A percentile compares a stretch with the other conserved stretches of the same genome.
phyloP scores from a whole-genome alignment of 176 grass and related monocot genomes.

The Rhynchospora pubera region DNA sequence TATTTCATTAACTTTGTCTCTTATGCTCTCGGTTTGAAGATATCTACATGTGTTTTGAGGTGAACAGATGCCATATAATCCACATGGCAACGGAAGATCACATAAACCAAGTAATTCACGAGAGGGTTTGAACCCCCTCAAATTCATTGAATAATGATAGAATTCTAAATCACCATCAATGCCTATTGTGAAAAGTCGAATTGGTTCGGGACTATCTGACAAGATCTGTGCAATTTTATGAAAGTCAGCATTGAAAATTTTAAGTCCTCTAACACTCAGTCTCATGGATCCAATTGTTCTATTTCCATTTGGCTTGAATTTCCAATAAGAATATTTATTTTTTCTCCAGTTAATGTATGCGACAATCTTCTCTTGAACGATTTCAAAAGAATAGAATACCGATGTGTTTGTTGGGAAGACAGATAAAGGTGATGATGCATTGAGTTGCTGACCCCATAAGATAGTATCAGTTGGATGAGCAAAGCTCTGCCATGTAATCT shows the following conservation, averaged over 20 bases:
- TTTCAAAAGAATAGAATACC: conserved; percentile 45
- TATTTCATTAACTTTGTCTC: background rate
- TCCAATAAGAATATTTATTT: conserved; percentile 52
- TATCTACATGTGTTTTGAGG: conserved; percentile 17
- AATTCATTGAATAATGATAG: conserved; percentile 21
- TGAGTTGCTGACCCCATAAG: conserved; percentile 32
- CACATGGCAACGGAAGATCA: conserved; percentile 39
- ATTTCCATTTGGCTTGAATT: conserved; percentile 18
- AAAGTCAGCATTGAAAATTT: conserved; percentile 27
- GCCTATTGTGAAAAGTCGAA: conserved; percentile 18
- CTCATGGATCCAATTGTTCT: conserved; percentile 22
- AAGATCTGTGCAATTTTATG: conserved; percentile 26
- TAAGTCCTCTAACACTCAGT: conserved; percentile 21
- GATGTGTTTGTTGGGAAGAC: background rate
- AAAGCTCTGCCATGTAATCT: conserved; percentile 47
- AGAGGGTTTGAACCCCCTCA: conserved; percentile 16
- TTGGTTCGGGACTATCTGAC: background rate
- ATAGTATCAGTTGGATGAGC: conserved; percentile 36
- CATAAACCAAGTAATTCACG: conserved; percentile 24
- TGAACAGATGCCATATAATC: conserved; percentile 32
- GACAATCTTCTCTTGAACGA: conserved; percentile 36
- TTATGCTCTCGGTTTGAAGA: conserved; percentile 13
- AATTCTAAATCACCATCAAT: conserved; percentile 28
- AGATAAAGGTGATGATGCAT: conserved; percentile 7
- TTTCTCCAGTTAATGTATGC: conserved; percentile 41